Evolutionary conservation across 345 rosid genomes (phyloP), one percentile per base, ranked within the genome.

Genomic region (Eucalyptus fibrosa): DNA sequence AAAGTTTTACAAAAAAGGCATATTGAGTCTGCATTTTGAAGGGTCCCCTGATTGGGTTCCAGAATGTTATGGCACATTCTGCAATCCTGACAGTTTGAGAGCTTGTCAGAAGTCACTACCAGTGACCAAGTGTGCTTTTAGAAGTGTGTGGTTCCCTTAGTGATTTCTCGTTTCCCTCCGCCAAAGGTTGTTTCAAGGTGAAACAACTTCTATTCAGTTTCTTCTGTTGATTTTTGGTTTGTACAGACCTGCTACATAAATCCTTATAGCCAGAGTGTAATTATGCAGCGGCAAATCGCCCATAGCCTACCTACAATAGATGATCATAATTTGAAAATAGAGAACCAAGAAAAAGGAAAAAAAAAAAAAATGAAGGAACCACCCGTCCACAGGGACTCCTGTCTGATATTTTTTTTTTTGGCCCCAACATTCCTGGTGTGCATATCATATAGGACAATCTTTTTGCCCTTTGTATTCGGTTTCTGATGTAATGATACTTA

Each of bases 41-140:
- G 97, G 98, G 94, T 91, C 93, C 95, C 94, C 51, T 88, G 82
- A 88, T 80, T 88, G 86, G 86, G 83, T 89, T 92, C 94, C 93
- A 91, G 97, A 94, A 91, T 97, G 95, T 91, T 89, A 93, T 47
- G 96, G 97, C 90, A 92, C 99, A 94, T 95, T 94, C 97, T 95
- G 93, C 94, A 92, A 89, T 90, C 92, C 94, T 72, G 83, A 72
- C 45, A 72, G 83, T 34, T 72, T 72, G 83, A 72, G 83, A 37
- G 83, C 83, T 72, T 37, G 83, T 72, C 45, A 7, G 28, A 72
- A 37, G 83, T 72, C 45, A 72, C 88, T 90, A 89, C 69, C 88
- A 47, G 91, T 91, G 51, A 92, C 87, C 87, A 62, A 86, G 90
- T 89, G 93, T 94, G 95, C 89, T 92, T 92, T 88, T 85, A 91